Conservation (phyloP, 208 protist genomes). For the Wallacemonas rigidus region DNA sequence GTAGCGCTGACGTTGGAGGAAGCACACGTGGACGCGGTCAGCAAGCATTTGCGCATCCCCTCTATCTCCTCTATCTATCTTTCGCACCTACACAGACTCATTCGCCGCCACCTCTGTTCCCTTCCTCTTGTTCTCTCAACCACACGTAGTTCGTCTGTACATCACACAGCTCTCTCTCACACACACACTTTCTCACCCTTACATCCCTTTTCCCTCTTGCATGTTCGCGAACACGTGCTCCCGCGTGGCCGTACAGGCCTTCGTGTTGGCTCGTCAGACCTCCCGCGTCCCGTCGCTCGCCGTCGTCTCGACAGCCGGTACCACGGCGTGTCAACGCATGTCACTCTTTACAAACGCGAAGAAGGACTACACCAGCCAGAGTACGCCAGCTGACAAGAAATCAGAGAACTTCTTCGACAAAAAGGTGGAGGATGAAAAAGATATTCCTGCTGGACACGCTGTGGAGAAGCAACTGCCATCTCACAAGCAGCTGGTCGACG, state of each 20-base stretch:
- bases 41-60: too few species aligned
- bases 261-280: neutral
- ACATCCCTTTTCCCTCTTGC: neutral
- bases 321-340: neutral
- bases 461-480: slow-evolving; percentile 49
- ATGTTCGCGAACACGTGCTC: neutral
- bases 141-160: too few species aligned
- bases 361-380: slow-evolving; percentile 30
- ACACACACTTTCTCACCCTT: too few species aligned
- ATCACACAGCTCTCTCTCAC: too few species aligned
- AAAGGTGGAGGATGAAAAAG: slow-evolving; percentile 25
- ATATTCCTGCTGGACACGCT: slow-evolving; percentile 20
- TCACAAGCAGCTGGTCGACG: slow-evolving; percentile 58
- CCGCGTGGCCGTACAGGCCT: neutral
- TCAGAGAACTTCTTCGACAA: slow-evolving; percentile 30
- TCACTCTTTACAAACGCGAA: slow-evolving; percentile 39
- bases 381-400: slow-evolving; percentile 16
- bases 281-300: too few species aligned
- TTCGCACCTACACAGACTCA: too few species aligned
- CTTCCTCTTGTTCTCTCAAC: too few species aligned
- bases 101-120: too few species aligned
- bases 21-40: too few species aligned
- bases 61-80: too few species aligned
- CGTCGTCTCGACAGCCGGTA: neutral
- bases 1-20: too few species aligned